Evolutionary conservation across 495 filamentous ascomycete genomes (phyloP).

Genomic region (Xylaria flabelliformis): DNA sequence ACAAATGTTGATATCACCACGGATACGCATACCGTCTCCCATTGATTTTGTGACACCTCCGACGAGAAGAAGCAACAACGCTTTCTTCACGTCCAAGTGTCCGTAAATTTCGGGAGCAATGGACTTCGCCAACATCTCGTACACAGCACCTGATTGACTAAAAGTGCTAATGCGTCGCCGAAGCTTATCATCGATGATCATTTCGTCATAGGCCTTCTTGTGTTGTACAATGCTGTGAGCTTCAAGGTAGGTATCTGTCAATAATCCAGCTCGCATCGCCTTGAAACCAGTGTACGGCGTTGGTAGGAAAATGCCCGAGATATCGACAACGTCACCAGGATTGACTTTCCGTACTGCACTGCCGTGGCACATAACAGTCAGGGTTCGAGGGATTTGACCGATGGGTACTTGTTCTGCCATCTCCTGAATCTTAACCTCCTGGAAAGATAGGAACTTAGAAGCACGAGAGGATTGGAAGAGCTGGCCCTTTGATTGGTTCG

Average conservation of each 20-base stretch:
- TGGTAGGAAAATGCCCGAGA: slow-evolving; percentile 93
- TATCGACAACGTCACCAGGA: slow-evolving; percentile 91
- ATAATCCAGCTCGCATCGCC: slow-evolving; percentile 89
- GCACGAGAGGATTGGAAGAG: slow-evolving; percentile 91
- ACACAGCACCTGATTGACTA: slow-evolving; percentile 83
- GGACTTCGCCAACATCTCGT: slow-evolving; percentile 91
- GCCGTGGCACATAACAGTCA: slow-evolving; percentile 91
- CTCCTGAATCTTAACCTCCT: slow-evolving; percentile 98
- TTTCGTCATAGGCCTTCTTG: slow-evolving; percentile 95
- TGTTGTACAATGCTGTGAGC: slow-evolving; percentile 92
- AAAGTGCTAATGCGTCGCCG: slow-evolving; percentile 82
- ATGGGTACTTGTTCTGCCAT: slow-evolving; percentile 98
- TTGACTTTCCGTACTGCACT: slow-evolving; percentile 82
- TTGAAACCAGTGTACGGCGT: slow-evolving; percentile 98
- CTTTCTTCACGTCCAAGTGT: slow-evolving; percentile 97
- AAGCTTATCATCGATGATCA: slow-evolving; percentile 74
- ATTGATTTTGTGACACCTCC: slow-evolving; percentile 97
- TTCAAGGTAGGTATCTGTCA: slow-evolving; percentile 97
- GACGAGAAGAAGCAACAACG: slow-evolving; percentile 89
- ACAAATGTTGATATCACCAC: slow-evolving; percentile 98
- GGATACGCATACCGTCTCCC: slow-evolving; percentile 97
- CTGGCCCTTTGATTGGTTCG: slow-evolving; percentile 91
- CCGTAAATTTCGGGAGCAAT: slow-evolving; percentile 98
- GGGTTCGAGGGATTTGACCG: slow-evolving; percentile 89
- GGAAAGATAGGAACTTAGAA: slow-evolving; percentile 96